A percentile compares a stretch with the other conserved stretches of the same genome.
Conservation (phyloP, 495 filamentous ascomycete genomes). For the Neurospora sp. region DNA sequence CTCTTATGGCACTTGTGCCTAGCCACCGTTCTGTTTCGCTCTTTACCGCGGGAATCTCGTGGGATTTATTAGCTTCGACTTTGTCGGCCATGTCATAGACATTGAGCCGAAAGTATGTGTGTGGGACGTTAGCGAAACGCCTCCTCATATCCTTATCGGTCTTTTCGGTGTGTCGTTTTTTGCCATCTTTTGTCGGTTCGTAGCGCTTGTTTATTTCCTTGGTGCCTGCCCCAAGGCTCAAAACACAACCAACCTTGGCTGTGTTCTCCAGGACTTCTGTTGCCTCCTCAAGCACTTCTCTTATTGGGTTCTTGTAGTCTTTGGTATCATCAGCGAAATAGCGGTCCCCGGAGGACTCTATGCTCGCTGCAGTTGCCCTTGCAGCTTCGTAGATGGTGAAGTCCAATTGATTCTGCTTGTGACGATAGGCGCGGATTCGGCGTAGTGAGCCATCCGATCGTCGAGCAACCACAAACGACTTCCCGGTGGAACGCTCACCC, state of each 20-base stretch:
- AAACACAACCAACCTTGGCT: not conserved
- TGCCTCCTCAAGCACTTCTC: not conserved
- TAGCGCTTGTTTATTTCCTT: not conserved
- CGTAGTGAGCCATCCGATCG: not conserved
- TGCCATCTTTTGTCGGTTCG: not conserved
- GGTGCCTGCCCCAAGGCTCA: not conserved
- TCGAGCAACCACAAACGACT: not conserved
- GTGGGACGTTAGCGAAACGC: not conserved
- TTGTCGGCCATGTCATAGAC: not conserved
- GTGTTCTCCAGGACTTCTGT: not conserved
- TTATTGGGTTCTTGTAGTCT: not conserved
- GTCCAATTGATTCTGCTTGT: not conserved
- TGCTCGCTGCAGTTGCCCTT: not conserved
- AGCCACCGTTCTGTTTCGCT: not conserved
- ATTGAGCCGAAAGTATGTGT: not conserved
- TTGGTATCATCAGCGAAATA: not conserved
- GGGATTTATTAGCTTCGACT: not conserved
- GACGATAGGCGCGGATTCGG: not conserved
- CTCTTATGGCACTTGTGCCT: not conserved
- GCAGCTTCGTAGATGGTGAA: not conserved
- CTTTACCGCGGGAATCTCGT: not conserved
- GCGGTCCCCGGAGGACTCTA: not conserved
- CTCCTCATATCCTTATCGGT: not conserved
- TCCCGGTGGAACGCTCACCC: not conserved
- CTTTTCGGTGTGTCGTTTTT: not conserved